Conservation (phyloP, 176 grass and related monocot species). For the Oryza officinalis region DNA sequence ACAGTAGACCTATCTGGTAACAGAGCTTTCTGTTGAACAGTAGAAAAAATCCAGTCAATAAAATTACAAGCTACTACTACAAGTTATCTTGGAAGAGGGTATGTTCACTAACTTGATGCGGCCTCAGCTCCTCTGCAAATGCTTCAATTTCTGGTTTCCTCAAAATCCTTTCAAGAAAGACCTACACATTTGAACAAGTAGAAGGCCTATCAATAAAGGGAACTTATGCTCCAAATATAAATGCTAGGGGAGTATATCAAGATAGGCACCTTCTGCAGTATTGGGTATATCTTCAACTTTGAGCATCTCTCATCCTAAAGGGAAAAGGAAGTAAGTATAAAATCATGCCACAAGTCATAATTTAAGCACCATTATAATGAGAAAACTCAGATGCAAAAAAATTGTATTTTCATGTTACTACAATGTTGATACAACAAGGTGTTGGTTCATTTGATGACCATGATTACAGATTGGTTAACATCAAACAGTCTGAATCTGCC, state of each 20-base stretch:
- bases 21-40: conserved; percentile 81
- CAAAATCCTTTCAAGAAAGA: conserved; percentile 99
- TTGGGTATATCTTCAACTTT: conserved; percentile 98
- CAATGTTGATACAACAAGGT: neutral
- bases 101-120: conserved; percentile 67
- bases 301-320: conserved; percentile 98
- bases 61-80: neutral
- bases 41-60: conserved; percentile 28
- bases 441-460: neutral
- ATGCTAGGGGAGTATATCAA: neutral
- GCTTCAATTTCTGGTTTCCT: conserved; percentile 99
- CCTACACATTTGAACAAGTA: conserved; percentile 50
- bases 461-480: neutral
- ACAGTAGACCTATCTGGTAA: conserved; percentile 95
- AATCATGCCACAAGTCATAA: neutral
- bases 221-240: conserved; percentile 6
- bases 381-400: neutral
- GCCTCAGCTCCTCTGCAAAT: conserved; percentile 94
- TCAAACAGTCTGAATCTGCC: neutral
- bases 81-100: neutral
- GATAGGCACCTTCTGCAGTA: conserved; percentile 81
- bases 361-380: neutral
- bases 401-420: neutral
- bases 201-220: conserved; percentile 6
- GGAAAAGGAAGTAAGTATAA: conserved; percentile 32